Conservation (phyloP, 768 basidiomycete genomes). For the Phlebiopsis gigantea region DNA sequence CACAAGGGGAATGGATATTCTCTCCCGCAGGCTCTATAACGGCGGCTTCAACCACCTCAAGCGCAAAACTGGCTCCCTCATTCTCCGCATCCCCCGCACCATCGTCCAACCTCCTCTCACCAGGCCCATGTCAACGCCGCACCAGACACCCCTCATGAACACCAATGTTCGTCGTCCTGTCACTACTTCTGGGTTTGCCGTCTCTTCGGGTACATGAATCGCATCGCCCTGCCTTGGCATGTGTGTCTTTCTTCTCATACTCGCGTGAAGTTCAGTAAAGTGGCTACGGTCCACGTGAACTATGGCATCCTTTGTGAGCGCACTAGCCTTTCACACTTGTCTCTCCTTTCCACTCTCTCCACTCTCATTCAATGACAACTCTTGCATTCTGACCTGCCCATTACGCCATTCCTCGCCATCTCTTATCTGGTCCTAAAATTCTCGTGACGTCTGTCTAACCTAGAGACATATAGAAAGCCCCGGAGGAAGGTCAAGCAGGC, state of each 20-base stretch:
- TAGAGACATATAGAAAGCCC: slow-evolving; percentile 3
- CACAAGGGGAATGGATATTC: slow-evolving; percentile 19
- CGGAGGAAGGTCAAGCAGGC: slow-evolving; percentile 9
- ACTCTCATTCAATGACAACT: background rate
- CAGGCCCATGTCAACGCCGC: slow-evolving; percentile 13
- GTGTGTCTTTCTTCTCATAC: background rate
- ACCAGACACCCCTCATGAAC: slow-evolving; percentile 9
- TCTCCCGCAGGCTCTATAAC: slow-evolving; percentile 25
- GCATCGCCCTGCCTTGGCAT: background rate
- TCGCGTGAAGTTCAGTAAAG: background rate
- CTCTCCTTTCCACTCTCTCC: background rate
- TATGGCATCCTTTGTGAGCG: slow-evolving; percentile 4
- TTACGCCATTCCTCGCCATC: slow-evolving; percentile 15
- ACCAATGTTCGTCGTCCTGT: slow-evolving; percentile 9
- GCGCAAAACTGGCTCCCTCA: slow-evolving; percentile 19
- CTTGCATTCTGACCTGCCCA: background rate
- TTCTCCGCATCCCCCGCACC: slow-evolving; percentile 19
- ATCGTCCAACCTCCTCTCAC: slow-evolving; percentile 16
- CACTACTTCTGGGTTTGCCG: background rate
- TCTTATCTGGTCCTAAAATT: background rate
- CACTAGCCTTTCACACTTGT: background rate
- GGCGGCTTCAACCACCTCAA: slow-evolving; percentile 28
- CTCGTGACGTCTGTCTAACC: background rate
- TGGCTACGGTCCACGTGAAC: background rate
- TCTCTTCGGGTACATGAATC: background rate